Evolutionary conservation across 176 grass and related monocot species (phyloP).

Genomic region (Lolium multiflorum): DNA sequence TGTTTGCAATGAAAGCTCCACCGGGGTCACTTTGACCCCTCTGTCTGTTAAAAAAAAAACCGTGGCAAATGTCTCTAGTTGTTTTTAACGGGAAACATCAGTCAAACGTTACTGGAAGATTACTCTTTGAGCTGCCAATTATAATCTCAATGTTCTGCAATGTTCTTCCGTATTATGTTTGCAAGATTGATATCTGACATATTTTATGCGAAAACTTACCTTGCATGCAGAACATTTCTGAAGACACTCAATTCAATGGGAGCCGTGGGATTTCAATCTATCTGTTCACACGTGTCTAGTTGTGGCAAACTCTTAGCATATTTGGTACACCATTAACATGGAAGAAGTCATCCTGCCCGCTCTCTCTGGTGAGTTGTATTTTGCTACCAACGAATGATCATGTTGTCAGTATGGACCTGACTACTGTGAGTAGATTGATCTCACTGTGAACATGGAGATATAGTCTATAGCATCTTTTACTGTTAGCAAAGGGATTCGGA

Average conservation of each 20-base stretch:
- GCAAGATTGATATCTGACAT: not conserved
- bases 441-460: constrained; percentile 38
- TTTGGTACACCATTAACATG: not conserved
- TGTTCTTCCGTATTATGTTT: not conserved
- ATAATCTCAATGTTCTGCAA: constrained; percentile 15
- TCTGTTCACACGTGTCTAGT: constrained; percentile 7
- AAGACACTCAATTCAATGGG: not conserved
- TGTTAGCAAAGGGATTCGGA: not conserved
- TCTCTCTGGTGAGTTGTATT: not conserved
- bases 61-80: not conserved
- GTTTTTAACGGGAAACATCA: not conserved
- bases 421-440: constrained; percentile 3
- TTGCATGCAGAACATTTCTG: constrained; percentile 32
- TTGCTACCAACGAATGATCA: constrained; percentile 20
- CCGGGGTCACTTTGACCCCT: too few relatives aligned
- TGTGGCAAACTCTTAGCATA: constrained; percentile 2
- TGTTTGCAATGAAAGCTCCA: too few relatives aligned
- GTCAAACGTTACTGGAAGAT: not conserved
- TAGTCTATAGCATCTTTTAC: not conserved
- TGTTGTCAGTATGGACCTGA: not conserved
- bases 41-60: too few relatives aligned
- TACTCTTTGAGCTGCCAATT: constrained; percentile 2
- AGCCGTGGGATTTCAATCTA: constrained; percentile 32
- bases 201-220: not conserved
- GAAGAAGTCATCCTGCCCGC: constrained; percentile 16